These are phyloP conservation scores for Spathaspora arborariae DNA, from an alignment of 805 yeast genomes.

Conservation along the genomic window DNA sequence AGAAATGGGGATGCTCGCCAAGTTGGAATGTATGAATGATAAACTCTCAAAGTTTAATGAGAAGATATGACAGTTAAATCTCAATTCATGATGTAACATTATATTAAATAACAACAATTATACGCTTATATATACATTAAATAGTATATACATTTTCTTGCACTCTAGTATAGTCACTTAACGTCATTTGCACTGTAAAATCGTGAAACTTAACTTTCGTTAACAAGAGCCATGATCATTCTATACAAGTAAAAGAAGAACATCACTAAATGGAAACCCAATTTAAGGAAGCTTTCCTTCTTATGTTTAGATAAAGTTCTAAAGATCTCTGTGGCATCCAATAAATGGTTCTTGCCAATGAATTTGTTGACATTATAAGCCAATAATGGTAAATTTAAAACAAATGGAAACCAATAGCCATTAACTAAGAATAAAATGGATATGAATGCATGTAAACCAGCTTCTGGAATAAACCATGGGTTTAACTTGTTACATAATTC, in stretches of 20 bases:
- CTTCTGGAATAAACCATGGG: constrained; percentile 87
- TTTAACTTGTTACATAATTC: constrained; percentile 92
- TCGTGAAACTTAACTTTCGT: constrained; percentile 35
- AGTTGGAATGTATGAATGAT: constrained; percentile 20
- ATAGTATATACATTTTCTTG: too few relatives aligned
- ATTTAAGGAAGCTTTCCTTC: constrained; percentile 84
- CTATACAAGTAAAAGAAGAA: constrained; percentile 95
- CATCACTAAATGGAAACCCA: constrained; percentile 86
- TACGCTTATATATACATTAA: too few relatives aligned
- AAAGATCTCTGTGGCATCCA: constrained; percentile 97
- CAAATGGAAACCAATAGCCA: constrained; percentile 89
- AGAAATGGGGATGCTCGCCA: constrained; percentile 19
- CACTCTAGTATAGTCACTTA: neutral
- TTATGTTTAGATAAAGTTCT: constrained; percentile 91
- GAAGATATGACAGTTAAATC: constrained; percentile 10
- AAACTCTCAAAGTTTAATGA: constrained; percentile 17
- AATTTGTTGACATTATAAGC: constrained; percentile 83
- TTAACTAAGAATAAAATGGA: constrained; percentile 70
- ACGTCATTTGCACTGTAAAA: too few relatives aligned
- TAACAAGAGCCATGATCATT: constrained; percentile 90
- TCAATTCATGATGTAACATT: neutral
- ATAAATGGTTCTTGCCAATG: constrained; percentile 72
- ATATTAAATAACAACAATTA: neutral
- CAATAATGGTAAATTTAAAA: constrained; percentile 77
- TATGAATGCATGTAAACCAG: constrained; percentile 71